These are phyloP conservation scores for Ceriops tagal DNA, from an alignment of 345 rosid species.

Conservation along the genomic window DNA sequence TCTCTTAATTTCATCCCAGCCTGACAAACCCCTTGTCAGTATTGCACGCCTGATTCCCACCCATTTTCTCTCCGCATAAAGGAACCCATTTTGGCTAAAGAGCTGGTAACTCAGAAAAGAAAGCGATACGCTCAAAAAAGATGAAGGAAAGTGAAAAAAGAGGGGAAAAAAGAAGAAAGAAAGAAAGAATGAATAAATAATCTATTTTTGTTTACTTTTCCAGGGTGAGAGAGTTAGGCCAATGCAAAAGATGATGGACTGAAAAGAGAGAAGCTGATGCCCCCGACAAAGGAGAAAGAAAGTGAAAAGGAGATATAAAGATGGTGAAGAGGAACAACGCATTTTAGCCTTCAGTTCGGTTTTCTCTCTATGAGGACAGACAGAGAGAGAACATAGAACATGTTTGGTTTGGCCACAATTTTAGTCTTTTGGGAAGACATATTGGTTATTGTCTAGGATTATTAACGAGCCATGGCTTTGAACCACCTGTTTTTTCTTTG, in stretches of 20 bases:
- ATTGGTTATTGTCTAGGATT: background rate
- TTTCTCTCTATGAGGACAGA: too few relatives aligned
- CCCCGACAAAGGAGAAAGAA: background rate
- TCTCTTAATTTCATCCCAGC: too few relatives aligned
- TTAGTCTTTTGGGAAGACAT: background rate
- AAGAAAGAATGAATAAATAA: background rate
- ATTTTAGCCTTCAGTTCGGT: background rate
- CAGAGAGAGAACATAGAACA: background rate
- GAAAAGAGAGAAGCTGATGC: slow-evolving; percentile 15
- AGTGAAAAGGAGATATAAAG: background rate
- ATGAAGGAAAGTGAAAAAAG: background rate
- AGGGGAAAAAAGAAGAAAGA: background rate
- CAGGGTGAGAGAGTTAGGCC: background rate
- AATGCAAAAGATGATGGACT: slow-evolving; percentile 19
- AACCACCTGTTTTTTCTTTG: slow-evolving; percentile 21
- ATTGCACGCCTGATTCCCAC: background rate
- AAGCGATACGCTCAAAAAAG: background rate
- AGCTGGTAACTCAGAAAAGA: slow-evolving; percentile 35
- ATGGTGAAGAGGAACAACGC: background rate
- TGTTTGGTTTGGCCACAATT: background rate
- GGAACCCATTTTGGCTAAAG: slow-evolving; percentile 9
- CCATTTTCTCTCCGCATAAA: slow-evolving; percentile 7
- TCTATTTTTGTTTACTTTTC: slow-evolving; percentile 18
- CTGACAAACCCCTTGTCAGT: too few relatives aligned
- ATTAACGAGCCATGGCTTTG: slow-evolving; percentile 30